Evolutionary conservation across 225 moss, liverwort and hornwort species (phyloP).

Genomic region (Thuidium tamariscinum): DNA sequence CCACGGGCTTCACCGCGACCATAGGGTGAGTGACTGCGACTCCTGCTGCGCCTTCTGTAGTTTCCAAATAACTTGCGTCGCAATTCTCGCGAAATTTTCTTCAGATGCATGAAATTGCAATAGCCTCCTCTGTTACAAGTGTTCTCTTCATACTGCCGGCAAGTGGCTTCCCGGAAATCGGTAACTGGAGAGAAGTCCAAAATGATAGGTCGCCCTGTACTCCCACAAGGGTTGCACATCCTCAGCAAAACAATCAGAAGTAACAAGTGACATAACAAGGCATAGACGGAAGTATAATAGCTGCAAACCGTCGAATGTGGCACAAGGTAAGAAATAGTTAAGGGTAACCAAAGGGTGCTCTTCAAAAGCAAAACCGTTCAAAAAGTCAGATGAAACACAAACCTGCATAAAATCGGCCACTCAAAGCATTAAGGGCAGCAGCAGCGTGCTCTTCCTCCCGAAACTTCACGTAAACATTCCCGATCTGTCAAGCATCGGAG

Average conservation of each 20-base stretch:
- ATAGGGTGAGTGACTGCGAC: conserved; percentile 98
- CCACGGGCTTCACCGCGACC: conserved; percentile 99
- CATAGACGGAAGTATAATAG: neutral
- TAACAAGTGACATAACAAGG: neutral
- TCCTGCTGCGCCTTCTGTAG: conserved; percentile 90
- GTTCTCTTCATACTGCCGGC: conserved; percentile 97
- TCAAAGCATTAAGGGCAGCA: conserved; percentile 84
- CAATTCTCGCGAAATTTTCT: conserved; percentile 95
- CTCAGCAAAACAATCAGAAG: neutral
- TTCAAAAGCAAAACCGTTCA: no score
- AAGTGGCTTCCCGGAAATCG: conserved; percentile 98
- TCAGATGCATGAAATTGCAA: conserved; percentile 99
- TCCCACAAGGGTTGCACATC: neutral
- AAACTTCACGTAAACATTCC: conserved; percentile 97
- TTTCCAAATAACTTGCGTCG: conserved; percentile 92
- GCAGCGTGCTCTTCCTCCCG: conserved; percentile 98
- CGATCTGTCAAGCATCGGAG: conserved; percentile 37
- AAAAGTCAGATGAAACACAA: neutral
- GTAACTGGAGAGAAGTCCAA: conserved; percentile 97
- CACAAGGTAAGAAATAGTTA: neutral
- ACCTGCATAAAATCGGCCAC: conserved; percentile 99
- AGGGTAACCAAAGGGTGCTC: neutral
- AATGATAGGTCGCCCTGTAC: conserved; percentile 82
- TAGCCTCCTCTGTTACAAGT: conserved; percentile 98
- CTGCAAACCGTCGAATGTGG: neutral